Evolutionary conservation across 345 rosid genomes (phyloP).

Genomic region (Linum lewisii): DNA sequence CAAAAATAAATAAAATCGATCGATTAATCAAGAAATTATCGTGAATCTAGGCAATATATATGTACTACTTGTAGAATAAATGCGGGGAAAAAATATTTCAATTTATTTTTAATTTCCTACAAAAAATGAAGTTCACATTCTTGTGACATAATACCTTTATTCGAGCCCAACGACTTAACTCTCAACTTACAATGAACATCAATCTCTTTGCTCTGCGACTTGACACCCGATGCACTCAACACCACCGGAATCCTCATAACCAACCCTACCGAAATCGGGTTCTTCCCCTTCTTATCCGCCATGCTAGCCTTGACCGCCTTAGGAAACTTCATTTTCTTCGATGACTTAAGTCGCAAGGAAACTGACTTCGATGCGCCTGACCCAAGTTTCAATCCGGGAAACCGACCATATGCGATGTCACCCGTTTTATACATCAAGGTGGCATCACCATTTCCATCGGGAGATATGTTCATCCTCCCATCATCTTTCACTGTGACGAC

Average conservation of each 20-base stretch:
- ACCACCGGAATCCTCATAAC: conserved; percentile 21
- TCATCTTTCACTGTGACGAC: conserved; percentile 32
- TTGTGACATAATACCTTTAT: conserved; percentile 34
- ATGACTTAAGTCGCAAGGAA: conserved; percentile 13
- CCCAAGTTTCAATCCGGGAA: conserved; percentile 23
- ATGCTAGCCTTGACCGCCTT: conserved; percentile 11
- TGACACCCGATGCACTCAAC: conserved; percentile 23
- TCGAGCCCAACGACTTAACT: conserved; percentile 33
- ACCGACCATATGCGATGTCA: conserved; percentile 30
- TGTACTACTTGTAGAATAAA: too few species aligned
- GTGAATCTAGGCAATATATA: too few species aligned
- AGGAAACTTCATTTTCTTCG: conserved; percentile 8
- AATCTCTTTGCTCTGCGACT: conserved; percentile 25
- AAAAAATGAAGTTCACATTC: conserved; percentile 33
- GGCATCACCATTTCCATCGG: conserved; percentile 16
- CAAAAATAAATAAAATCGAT: too few species aligned
- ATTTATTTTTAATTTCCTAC: background rate
- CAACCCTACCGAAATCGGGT: conserved; percentile 17
- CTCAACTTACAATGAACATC: conserved; percentile 41
- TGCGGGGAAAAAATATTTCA: too few species aligned
- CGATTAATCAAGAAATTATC: too few species aligned
- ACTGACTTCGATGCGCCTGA: conserved; percentile 14
- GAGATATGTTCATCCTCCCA: conserved; percentile 21
- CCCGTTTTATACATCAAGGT: conserved; percentile 25
- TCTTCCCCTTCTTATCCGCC: conserved; percentile 10